Evolutionary conservation across 2,329 filamentous ascomycete species (phyloP), one percentile per base, ranked within the genome.

Genomic region (Waltergamsia citrina): DNA sequence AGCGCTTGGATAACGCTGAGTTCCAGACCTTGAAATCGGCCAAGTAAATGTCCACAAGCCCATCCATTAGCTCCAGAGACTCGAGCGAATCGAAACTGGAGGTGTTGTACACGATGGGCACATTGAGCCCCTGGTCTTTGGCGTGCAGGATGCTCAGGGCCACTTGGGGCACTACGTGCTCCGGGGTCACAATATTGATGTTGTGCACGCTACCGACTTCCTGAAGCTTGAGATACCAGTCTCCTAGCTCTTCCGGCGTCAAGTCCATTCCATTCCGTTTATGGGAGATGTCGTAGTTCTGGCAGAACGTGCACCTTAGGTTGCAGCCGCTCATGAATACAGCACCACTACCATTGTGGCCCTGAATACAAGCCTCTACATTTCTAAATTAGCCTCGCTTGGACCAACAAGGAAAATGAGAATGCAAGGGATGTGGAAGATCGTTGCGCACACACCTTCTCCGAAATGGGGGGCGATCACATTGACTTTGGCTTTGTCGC

Each of bases 1-100:
- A 60, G 9, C 84, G 67, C 45, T 71, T 79, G 15, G 81, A 81
- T 1, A 81, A 80, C 16, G 54, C 61, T 2, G 67, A 54, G 19
- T 71, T 71, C 84, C 83, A 92, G 8, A 88, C 75, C 54, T 93
- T 92, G 64, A 92, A 92, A 51, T 93, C 85, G 0, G 85, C 81
- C n/a, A 93, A 63, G 51, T 92, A 93, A 29, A 93, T 86, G 51
- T 92, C 85, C 0, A 92, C 75, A 19, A 93, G 61, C 0, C 85
- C 85, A 45, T 92, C 78, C 45, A 93, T 69, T 7, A 92, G 63
- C 38, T 75, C 58, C 2, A 93, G 62, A 1, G 80, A 86, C 3
- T 75, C 78, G 1, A 81, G 60, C 2, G 79, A 85, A 56, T 93
- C 85, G 49, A 84, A 93, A 9, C 80, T 78, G 1, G 81, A 87